These are phyloP conservation scores for Podospora bellae-mahoneyi DNA, from an alignment of 495 filamentous ascomycete genomes.

Conservation along the genomic window DNA sequence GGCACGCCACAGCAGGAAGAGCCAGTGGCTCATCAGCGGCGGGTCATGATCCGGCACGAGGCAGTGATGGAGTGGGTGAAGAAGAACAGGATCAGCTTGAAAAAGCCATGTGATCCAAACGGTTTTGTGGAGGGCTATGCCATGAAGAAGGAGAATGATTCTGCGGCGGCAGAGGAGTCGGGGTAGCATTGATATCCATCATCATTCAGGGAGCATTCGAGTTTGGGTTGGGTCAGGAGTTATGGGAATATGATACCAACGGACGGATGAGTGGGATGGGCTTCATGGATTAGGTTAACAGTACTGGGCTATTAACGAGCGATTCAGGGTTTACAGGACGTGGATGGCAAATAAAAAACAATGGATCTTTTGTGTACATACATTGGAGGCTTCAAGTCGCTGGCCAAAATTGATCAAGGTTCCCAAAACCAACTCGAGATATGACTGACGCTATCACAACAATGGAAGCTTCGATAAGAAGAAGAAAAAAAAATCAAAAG, in stretches of 20 bases:
- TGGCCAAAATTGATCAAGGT: too few relatives aligned
- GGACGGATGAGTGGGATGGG: neutral
- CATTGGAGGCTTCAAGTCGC: neutral
- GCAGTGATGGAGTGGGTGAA: conserved; percentile 54
- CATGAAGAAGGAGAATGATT: conserved; percentile 19
- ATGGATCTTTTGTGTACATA: neutral
- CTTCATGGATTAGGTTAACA: neutral
- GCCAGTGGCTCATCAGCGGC: conserved; percentile 18
- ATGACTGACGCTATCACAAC: too few relatives aligned
- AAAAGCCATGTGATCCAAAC: conserved; percentile 51
- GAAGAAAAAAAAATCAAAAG: too few relatives aligned
- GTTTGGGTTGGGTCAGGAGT: neutral
- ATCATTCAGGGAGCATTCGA: neutral
- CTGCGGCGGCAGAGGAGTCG: neutral
- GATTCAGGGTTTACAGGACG: neutral
- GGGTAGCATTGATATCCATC: neutral
- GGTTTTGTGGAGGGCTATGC: conserved; percentile 56
- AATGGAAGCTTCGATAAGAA: too few relatives aligned
- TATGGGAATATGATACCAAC: neutral
- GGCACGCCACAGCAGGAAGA: neutral
- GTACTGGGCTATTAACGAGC: neutral
- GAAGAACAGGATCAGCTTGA: conserved; percentile 44
- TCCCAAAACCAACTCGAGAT: too few relatives aligned
- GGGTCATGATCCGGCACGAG: conserved; percentile 53
- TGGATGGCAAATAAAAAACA: neutral